Base-by-base conservation (phyloP, 108 stramenopile species). In the Skeletonema potamos region DNA sequence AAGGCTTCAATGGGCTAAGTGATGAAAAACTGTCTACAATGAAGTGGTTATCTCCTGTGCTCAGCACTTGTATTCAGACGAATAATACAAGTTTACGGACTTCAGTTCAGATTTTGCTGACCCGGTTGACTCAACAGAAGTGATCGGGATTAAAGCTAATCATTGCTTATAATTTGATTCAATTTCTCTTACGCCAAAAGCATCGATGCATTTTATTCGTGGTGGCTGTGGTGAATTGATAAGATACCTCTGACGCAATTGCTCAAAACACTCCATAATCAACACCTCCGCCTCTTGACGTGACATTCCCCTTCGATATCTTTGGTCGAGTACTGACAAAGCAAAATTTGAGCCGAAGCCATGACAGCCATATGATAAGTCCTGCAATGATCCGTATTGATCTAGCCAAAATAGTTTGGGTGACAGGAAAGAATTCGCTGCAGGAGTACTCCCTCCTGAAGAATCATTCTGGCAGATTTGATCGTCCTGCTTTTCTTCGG, bases 331-430 rank as follows among this genome's bases (percentile, higher is more conserved):
- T 27, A 92, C 81, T 27, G 84, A 84, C 51, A 88, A 61, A 37
- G 70, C 72, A 79, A 92, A 92, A 63, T 90, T 88, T 7, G 89
- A 73, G 9, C 85, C 92, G 10, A 70, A 65, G 3, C 92, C 92
- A 74, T 92, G 92, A 6, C 86, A 85, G 8, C 86, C 92, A 76
- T 92, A 92, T 30, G 66, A 78, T 24, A 92, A 60, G 36, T 48
- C 60, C 64, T 90, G 92, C 33, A 85, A 72, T 9, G 92, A 88
- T 12, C 92, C 92, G 61, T 89, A 89, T 61, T 90, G 85, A 66
- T 92, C 92, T 11, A 92, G 65, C 92, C 92, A 90, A 68, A 83
- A 89, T 27, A 92, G 72, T 46, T 66, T 76, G 46, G 91, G 91
- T 55, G 65, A 20, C 10, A 64, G 46, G 27, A 63, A 60, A 46